Conservation (phyloP, 768 basidiomycete species). For the Leccinum pellstonianum region DNA sequence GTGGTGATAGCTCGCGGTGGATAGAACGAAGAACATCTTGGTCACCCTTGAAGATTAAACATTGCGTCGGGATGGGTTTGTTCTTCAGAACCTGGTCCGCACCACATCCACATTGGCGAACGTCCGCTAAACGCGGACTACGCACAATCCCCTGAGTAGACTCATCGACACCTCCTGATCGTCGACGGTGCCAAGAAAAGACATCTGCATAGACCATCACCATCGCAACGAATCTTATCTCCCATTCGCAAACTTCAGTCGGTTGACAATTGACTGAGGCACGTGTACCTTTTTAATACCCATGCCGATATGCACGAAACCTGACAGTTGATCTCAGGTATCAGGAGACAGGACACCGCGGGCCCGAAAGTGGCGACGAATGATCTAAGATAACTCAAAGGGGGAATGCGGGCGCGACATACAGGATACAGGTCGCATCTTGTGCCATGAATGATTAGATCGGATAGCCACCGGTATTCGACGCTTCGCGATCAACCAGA, state of each 20-base stretch:
- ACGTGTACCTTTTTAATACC: constrained; percentile 1
- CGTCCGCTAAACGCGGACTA: neutral
- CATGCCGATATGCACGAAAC: constrained; percentile 2
- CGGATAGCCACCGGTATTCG: neutral
- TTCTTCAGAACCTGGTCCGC: neutral
- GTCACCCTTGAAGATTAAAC: neutral
- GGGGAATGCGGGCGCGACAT: neutral
- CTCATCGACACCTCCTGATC: neutral
- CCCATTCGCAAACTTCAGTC: neutral
- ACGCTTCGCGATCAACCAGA: neutral
- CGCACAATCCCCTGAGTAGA: neutral
- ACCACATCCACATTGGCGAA: neutral
- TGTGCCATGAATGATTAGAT: neutral
- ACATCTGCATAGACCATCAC: constrained; percentile 6
- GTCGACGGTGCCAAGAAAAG: constrained; percentile 7
- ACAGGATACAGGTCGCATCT: neutral
- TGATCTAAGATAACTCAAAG: neutral
- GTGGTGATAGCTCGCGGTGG: neutral
- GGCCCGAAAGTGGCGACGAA: neutral
- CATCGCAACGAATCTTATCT: constrained; percentile 17
- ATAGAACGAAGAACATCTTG: neutral
- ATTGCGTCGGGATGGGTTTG: neutral
- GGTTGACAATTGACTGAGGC: neutral
- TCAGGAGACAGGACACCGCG: neutral
- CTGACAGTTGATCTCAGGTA: neutral